Percentiles rank a stretch among this genome's conserved stretches.
These are phyloP conservation scores for Cercospora sesami DNA, from an alignment of 2,329 filamentous ascomycete genomes.

Conservation along the genomic window DNA sequence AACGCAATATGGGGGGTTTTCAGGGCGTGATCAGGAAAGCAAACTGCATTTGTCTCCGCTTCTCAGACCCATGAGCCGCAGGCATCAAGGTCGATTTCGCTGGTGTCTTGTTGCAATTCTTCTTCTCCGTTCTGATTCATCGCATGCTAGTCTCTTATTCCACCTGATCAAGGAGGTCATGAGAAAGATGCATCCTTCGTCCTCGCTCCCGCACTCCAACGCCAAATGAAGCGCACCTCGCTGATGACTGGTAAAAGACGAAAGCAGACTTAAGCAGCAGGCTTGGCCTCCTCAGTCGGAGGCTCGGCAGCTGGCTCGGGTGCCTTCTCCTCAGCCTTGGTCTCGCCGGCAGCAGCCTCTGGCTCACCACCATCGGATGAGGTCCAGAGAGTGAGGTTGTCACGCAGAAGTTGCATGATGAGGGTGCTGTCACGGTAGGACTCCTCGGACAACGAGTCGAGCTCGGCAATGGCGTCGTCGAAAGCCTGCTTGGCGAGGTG, in stretches of 20 bases:
- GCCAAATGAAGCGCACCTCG: slow-evolving; percentile 23
- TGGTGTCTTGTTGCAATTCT: slow-evolving; percentile 17
- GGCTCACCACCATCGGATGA: slow-evolving; percentile 84
- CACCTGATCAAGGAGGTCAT: slow-evolving; percentile 12
- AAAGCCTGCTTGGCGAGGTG: slow-evolving; percentile 99
- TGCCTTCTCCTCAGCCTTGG: slow-evolving; percentile 53
- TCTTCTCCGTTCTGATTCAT: slow-evolving; percentile 20
- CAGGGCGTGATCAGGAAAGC: slow-evolving; percentile 9
- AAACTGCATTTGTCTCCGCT: slow-evolving; percentile 12
- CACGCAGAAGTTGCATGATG: slow-evolving; percentile 98
- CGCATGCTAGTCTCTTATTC: slow-evolving; percentile 13
- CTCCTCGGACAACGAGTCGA: slow-evolving; percentile 96
- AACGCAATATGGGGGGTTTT: slow-evolving; percentile 13
- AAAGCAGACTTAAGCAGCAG: slow-evolving; percentile 26
- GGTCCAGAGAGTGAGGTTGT: slow-evolving; percentile 98
- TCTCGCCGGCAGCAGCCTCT: slow-evolving; percentile 59
- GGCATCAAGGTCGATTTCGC: slow-evolving; percentile 14
- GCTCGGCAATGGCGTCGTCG: slow-evolving; percentile 97
- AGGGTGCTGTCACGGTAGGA: slow-evolving; percentile 98
- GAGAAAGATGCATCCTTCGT: slow-evolving; percentile 24
- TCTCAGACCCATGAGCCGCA: slow-evolving; percentile 15
- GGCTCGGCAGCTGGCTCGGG: slow-evolving; percentile 51
- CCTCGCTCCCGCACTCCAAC: slow-evolving; percentile 25
- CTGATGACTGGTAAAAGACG: slow-evolving; percentile 23
- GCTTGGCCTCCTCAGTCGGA: slow-evolving; percentile 39